phyloP scores from a whole-genome alignment of 2,329 filamentous ascomycete genomes.

The Elsinoe perseae region DNA sequence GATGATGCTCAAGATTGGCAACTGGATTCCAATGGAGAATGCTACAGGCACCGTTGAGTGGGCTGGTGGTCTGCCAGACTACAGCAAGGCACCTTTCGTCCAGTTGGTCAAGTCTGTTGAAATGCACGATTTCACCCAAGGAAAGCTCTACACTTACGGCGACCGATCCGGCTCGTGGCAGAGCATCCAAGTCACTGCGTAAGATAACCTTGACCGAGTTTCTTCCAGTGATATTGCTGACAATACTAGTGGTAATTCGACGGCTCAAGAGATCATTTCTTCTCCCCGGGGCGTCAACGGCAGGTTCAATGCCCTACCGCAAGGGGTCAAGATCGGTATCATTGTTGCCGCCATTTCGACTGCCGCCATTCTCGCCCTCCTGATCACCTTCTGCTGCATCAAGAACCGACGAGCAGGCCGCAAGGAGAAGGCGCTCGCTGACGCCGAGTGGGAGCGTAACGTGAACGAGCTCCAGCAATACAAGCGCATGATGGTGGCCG shows the following conservation, averaged over 20 bases:
- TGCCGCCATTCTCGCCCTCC: constrained; percentile 29
- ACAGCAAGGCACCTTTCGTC: constrained; percentile 29
- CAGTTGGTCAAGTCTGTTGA: constrained; percentile 31
- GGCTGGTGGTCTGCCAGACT: constrained; percentile 32
- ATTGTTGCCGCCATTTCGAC: constrained; percentile 38
- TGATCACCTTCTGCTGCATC: constrained; percentile 40
- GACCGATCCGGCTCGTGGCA: constrained; percentile 33
- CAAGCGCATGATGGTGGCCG: constrained; percentile 15
- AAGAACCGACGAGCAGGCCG: constrained; percentile 44
- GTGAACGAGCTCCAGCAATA: constrained; percentile 27
- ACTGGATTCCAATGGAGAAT: constrained; percentile 68
- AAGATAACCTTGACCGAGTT: constrained; percentile 22
- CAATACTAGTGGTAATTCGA: constrained; percentile 29
- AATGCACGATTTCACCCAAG: constrained; percentile 30
- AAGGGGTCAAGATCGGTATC: constrained; percentile 43
- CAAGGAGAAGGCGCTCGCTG: constrained; percentile 41
- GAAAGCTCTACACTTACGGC: constrained; percentile 34
- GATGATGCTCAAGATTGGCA: constrained; percentile 59
- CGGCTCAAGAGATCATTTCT: constrained; percentile 30
- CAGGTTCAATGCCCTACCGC: constrained; percentile 38
- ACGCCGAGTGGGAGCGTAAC: constrained; percentile 40
- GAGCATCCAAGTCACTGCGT: constrained; percentile 43
- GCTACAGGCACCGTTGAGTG: constrained; percentile 31
- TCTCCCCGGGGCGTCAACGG: constrained; percentile 31
- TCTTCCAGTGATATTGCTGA: neutral